Evolutionary conservation across 2,329 filamentous ascomycete species (phyloP), one percentile per base, ranked within the genome.

Genomic region (Monilinia vaccinii-corymbosi): DNA sequence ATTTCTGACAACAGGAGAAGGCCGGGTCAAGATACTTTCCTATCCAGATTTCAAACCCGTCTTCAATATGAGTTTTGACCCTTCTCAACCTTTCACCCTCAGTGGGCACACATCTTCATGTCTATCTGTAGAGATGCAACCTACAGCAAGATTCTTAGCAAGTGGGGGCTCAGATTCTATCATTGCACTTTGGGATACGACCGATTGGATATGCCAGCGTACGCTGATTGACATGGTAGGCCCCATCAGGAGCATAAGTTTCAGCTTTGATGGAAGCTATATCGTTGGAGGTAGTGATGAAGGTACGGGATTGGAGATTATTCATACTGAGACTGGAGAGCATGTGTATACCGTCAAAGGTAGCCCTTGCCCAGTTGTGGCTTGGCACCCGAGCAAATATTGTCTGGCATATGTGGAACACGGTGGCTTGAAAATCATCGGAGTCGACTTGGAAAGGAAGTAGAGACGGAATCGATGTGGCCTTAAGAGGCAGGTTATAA

Each of bases 201-300:
- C 80, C 45, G 85, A 89, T 65, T 91, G 88, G 87, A 83, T 89
- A 60, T 91, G 88, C 69, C 81, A 86, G 68, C 81, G 85, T 62
- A 90, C 87, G 1, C 77, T 91, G 46, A 84, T 84, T 40, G 79
- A 82, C 66, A 87, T 89, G 76, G 79, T 81, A 11, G 86, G 86
- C 1, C 83, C 87, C 3, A 84, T 92, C 32, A 81, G 83, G 68
- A 88, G 82, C 70, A 78, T 92, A 60, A 69, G 86, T 69, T 93
- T 92, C 71, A 88, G 83, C 18, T 92, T 88, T 73, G 88, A 92
- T 67, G 88, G 89, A 1, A 85, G 82, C 68, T 93, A 86, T 69
- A 75, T 92, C 28, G 83, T 86, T 2, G 88, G 85, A 11, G 88
- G 88, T 23, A 88, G 86, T 61, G 88, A 91, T 58, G 87, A 91